Base-by-base conservation (phyloP, 768 basidiomycete genomes). In the Astraeus odoratus region DNA sequence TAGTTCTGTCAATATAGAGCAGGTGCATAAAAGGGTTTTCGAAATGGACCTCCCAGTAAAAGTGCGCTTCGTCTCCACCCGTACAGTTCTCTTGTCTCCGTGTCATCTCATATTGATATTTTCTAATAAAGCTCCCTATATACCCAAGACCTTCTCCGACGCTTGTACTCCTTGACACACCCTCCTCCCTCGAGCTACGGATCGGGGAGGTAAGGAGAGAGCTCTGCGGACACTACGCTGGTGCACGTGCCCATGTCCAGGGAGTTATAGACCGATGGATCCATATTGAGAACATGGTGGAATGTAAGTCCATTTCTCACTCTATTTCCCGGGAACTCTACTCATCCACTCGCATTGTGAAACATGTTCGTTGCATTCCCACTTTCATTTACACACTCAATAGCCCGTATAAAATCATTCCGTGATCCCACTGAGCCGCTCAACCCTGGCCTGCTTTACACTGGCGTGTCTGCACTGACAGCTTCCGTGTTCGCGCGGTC, bases 401-500 rank as follows among this genome's bases (percentile, higher is more conserved):
- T 15, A 95, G 93, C 72, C 48, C 82, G 90, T 51, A 70, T 97
- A 25, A 92, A 92, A 63, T 77, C 83, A 5, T 77, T 98, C 54
- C 67, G 91, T 12, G 82, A 89, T 0, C 75, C 81, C 0, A 73
- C 84, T 43, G 95, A 97, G 66, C 71, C 82, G 1, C 77, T 96
- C 23, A 91, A 83, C 8, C 94, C 94, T 1, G 90, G 87, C n/a
- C 57, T 86, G 4, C 81, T 97, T 43, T 97, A 95, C 69, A 84
- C 89, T 37, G 89, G 91, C 39, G 76, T 98, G 39, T 81, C 90
- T 2, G 81, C 90, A 12, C 80, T 98, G 39, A 85, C 87, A 3
- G 90, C 87, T 1, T 92, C 92, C 46, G 83, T 98, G 55, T 54
- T 97, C 45, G 79, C 86, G 0, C 83, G 93, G 34, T 86, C 84